phyloP scores from a whole-genome alignment of 495 filamentous ascomycete genomes.

The Aspergillus saccharolyticus region DNA sequence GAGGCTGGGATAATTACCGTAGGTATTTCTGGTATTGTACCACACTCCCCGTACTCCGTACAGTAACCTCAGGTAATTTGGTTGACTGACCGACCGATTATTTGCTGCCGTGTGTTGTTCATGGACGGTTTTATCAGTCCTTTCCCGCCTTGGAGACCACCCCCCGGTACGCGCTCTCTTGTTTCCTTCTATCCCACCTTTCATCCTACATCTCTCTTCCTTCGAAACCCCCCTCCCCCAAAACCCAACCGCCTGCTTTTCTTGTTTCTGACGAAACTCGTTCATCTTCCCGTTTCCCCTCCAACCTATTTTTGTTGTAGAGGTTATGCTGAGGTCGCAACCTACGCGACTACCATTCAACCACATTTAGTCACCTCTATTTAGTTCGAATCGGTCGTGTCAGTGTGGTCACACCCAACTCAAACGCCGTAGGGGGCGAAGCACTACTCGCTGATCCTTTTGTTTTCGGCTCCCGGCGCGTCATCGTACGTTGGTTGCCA shows the following conservation, averaged over 20 bases:
- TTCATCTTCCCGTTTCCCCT: conserved; percentile 10
- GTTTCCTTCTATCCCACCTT: conserved; percentile 8
- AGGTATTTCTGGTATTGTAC: no score
- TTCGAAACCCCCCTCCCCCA: background rate
- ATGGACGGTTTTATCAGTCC: background rate
- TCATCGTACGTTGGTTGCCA: conserved; percentile 26
- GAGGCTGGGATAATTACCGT: conserved; percentile 12
- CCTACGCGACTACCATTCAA: background rate
- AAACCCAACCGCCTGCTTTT: conserved; percentile 1
- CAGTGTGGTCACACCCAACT: conserved; percentile 7
- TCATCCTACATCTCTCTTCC: background rate
- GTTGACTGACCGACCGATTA: no score
- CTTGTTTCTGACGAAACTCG: conserved; percentile 5
- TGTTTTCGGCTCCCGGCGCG: conserved; percentile 38
- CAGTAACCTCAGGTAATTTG: no score
- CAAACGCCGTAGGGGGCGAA: conserved; percentile 7
- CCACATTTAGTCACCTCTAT: background rate
- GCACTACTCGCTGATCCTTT: conserved; percentile 22
- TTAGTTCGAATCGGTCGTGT: background rate
- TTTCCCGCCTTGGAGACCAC: background rate
- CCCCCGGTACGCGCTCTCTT: conserved; percentile 8
- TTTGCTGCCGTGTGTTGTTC: no score
- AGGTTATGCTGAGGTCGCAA: conserved; percentile 9
- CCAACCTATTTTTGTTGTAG: conserved; percentile 8
- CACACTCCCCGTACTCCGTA: no score